A percentile compares a stretch with the other conserved stretches of the same genome.
Evolutionary conservation across 495 filamentous ascomycete genomes (phyloP).

Genomic region (Daldinia childiae): DNA sequence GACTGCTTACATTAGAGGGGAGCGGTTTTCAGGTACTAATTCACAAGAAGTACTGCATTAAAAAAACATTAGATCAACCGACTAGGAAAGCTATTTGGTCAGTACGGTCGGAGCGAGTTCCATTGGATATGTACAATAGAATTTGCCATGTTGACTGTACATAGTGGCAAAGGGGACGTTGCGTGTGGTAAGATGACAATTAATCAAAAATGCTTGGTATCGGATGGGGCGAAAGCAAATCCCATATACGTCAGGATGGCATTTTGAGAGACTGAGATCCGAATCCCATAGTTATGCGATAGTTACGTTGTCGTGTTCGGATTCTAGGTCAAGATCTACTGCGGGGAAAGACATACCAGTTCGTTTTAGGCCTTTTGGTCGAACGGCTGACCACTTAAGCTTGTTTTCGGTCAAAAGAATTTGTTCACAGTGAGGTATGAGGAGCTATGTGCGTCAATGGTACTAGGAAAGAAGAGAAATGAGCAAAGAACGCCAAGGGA

Average conservation of each 20-base stretch:
- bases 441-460: conserved; percentile 10
- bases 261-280: conserved; percentile 21
- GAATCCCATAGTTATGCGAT: conserved; percentile 34
- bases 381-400: not conserved
- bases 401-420: conserved; percentile 9
- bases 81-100: not conserved
- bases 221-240: conserved; percentile 31
- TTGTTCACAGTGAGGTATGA: conserved; percentile 15
- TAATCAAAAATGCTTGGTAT: conserved; percentile 35
- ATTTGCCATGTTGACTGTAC: not conserved
- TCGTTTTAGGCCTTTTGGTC: not conserved
- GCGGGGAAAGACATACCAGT: conserved; percentile 26
- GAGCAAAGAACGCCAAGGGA: not conserved
- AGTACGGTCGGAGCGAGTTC: not conserved
- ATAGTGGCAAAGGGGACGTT: not conserved
- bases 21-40: not conserved
- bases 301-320: not conserved
- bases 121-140: not conserved
- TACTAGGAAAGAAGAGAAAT: not conserved
- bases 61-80: not conserved
- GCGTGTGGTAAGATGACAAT: conserved; percentile 21
- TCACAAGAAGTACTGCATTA: not conserved
- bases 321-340: conserved; percentile 33
- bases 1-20: not conserved
- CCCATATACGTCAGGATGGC: conserved; percentile 32